A percentile compares a stretch with the other conserved stretches of the same genome.
Conservation (phyloP, 768 basidiomycete genomes). For the Mycena haematopus region DNA sequence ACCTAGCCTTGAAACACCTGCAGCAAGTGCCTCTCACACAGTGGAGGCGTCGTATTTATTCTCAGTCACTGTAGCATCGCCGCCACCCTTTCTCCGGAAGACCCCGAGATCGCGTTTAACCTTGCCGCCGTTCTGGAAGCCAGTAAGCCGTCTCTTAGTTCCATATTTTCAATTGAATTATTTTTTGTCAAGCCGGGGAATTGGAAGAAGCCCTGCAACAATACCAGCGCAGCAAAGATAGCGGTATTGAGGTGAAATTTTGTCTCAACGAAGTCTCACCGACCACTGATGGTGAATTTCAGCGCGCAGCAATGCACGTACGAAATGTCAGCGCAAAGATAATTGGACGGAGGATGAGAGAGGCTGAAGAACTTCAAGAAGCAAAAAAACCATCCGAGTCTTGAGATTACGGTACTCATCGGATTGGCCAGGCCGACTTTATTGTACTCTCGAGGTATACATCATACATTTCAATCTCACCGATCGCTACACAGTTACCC, state of each 20-base stretch:
- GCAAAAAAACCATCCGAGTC: slow-evolving; percentile 38
- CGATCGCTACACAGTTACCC: slow-evolving; percentile 1
- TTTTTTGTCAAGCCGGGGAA: slow-evolving; percentile 62
- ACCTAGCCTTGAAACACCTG: slow-evolving; percentile 86
- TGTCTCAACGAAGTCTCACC: not conserved
- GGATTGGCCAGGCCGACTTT: slow-evolving; percentile 13
- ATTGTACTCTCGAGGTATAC: slow-evolving; percentile 16
- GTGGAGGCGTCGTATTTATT: slow-evolving; percentile 37
- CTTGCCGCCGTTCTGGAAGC: slow-evolving; percentile 91
- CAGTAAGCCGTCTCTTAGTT: slow-evolving; percentile 57
- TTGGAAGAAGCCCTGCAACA: slow-evolving; percentile 82
- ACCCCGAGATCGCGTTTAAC: slow-evolving; percentile 92
- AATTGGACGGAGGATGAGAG: slow-evolving; percentile 65
- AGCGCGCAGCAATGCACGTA: slow-evolving; percentile 79
- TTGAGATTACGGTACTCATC: slow-evolving; percentile 6
- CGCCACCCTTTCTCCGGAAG: slow-evolving; percentile 82
- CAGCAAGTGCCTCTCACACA: slow-evolving; percentile 52
- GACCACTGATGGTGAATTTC: not conserved
- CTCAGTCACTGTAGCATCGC: slow-evolving; percentile 68
- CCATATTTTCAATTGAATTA: slow-evolving; percentile 38
- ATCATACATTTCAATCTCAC: slow-evolving; percentile 15
- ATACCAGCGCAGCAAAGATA: slow-evolving; percentile 80
- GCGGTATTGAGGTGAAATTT: slow-evolving; percentile 63
- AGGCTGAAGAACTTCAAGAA: slow-evolving; percentile 39
- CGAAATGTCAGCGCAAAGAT: slow-evolving; percentile 89